phyloP scores from a whole-genome alignment of 306 rosid species.

The Begonia fuchsioides region DNA sequence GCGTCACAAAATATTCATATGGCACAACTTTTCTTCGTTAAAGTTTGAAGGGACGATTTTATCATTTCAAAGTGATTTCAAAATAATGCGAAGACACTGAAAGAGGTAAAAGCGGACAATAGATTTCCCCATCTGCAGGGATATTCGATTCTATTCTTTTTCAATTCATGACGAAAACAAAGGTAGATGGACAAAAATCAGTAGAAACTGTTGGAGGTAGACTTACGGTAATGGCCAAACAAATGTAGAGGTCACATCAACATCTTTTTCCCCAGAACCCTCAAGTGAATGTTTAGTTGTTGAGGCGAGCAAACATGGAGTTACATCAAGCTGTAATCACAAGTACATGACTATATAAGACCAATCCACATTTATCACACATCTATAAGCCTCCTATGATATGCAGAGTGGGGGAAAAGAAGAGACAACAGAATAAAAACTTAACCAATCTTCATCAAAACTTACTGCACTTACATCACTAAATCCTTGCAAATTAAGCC shows the following conservation, averaged over 20 bases:
- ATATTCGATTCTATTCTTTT: too few relatives aligned
- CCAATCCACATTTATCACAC: background rate
- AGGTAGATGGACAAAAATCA: background rate
- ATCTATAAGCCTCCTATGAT: background rate
- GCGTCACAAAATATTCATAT: too few relatives aligned
- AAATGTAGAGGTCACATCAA: conserved; percentile 43
- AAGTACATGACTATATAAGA: conserved; percentile 11
- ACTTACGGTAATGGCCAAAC: conserved; percentile 96
- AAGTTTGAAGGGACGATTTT: too few relatives aligned
- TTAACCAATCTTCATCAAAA: conserved; percentile 7
- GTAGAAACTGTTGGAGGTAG: background rate
- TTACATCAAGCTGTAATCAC: conserved; percentile 72
- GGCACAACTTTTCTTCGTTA: too few relatives aligned
- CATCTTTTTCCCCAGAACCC: conserved; percentile 18
- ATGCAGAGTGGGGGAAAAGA: background rate
- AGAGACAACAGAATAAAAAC: background rate
- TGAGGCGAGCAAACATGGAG: conserved; percentile 78
- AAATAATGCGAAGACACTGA: too few relatives aligned
- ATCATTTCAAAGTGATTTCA: too few relatives aligned
- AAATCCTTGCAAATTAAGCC: conserved; percentile 92
- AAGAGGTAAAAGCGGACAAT: too few relatives aligned
- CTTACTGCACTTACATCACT: conserved; percentile 54
- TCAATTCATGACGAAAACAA: too few relatives aligned
- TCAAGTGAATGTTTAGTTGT: conserved; percentile 22
- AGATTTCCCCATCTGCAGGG: too few relatives aligned